A percentile compares a stretch with the other conserved stretches of the same genome.
Evolutionary conservation across 345 rosid genomes (phyloP).

Genomic region (Punica granatum): DNA sequence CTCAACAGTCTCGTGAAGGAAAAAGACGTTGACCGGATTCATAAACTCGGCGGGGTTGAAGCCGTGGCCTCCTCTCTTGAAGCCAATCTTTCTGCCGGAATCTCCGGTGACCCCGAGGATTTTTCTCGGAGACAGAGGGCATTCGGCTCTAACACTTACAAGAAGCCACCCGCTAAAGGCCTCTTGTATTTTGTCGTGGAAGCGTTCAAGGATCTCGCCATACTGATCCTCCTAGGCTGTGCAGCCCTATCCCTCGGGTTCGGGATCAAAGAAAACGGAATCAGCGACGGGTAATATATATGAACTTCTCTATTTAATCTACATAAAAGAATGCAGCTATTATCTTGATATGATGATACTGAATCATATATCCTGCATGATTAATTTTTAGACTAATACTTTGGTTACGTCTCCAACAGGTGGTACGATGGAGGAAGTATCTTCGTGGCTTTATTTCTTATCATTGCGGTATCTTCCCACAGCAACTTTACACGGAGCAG

Average conservation of each 20-base stretch:
- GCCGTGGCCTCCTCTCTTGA: conserved; percentile 31
- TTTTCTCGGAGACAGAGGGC: conserved; percentile 27
- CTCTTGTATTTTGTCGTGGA: conserved; percentile 37
- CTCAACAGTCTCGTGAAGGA: conserved; percentile 32
- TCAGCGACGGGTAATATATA: conserved; percentile 30
- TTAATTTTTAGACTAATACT: background rate
- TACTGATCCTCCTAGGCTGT: conserved; percentile 46
- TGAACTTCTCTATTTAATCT: background rate
- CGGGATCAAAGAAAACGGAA: conserved; percentile 52
- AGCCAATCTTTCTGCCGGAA: conserved; percentile 30
- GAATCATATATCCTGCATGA: no score
- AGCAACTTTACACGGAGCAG: conserved; percentile 44
- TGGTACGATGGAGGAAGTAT: conserved; percentile 80
- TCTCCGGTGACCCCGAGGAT: conserved; percentile 26
- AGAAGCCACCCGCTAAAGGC: conserved; percentile 50
- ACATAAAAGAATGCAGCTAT: background rate
- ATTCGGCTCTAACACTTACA: conserved; percentile 60
- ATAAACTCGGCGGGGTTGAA: conserved; percentile 29
- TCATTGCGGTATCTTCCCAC: conserved; percentile 39
- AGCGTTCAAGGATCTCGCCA: conserved; percentile 46
- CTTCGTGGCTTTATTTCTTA: conserved; percentile 44
- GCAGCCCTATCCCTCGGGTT: conserved; percentile 57
- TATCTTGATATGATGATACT: background rate
- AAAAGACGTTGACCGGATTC: conserved; percentile 26
- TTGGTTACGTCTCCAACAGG: background rate